Evolutionary conservation across 2,329 filamentous ascomycete species (phyloP), one percentile per base, ranked within the genome.

Genomic region (Apiospora aurea): DNA sequence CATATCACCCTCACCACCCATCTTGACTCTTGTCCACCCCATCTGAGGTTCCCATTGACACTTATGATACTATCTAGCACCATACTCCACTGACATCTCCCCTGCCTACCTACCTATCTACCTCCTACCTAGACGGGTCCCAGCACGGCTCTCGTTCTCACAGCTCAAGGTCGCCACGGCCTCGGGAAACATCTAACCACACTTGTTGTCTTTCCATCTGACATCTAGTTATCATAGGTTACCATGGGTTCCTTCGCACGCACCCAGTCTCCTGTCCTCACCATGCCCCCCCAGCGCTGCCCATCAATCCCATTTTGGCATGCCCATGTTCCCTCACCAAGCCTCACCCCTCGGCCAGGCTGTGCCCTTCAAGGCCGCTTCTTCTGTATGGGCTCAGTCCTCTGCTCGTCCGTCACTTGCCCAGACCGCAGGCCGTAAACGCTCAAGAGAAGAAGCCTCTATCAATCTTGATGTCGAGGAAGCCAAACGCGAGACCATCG

Each of bases 391-490:
- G 78, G 76, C 79, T 34, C 79, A 79, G 64, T 46, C 73, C 61
- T 75, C 79, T 26, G 73, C 78, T 49, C 74, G 77, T 34, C 75
- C 78, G 21, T 70, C 71, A 69, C 76, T 72, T 67, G 76, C 78
- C 51, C 78, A 79, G 57, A 80, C 81, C n/a, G 89, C 89, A 76
- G 91, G 93, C 75, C 91, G 92, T 79, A 95, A 95, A 84, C 91
- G 93, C 76, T 94, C 92, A 74, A 89, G 93, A 79, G 91, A 93
- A 78, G 93, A 95, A 81, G 92, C 93, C 71, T 86, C 87, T 38
- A 84, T 87, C 74, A 93, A 94, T 77, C 89, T 93, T 70, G 88
- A 91, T 75, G 86, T 90, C 38, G 80, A 82, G 71, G 79, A 82
- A 69, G 79, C 78, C 13, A 81, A 81, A 71, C 78, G 80, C 38